Base-by-base conservation (phyloP, 371 early-diverging fungal genomes). In the Haplosporangium sp. region DNA sequence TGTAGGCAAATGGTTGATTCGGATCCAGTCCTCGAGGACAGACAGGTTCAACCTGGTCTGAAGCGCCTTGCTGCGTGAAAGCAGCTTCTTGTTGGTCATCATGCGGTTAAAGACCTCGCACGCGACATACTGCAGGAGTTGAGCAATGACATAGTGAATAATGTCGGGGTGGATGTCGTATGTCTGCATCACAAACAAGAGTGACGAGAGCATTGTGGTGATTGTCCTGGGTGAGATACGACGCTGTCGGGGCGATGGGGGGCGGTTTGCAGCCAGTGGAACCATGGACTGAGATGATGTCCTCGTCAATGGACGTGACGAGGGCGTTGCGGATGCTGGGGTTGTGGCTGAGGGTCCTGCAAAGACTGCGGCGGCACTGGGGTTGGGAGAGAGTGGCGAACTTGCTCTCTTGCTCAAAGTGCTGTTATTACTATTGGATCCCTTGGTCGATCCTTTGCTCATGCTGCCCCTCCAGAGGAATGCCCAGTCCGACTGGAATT, bases 31-130 rank as follows among this genome's bases (percentile, higher is more conserved):
- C 68, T 92, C 93, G 8, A 97, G 46, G 6, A 83, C 84, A 0
- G 92, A 87, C 20, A 96, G 62, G 67, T 96, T 98, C 86, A 95
- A 88, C 9, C 94, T 91, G 5, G 96, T 92, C 80, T 93, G 95
- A 59, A 95, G 83, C 0, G 97, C 97, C 59, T 89, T 90, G 29
- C 91, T 87, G 9, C 96, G 90, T 59, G 91, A 92, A 68, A 93
- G 86, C 61, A 92, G 89, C 54, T 90, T 89, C 64, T 90, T 89
- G 73, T 85, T 88, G 9, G 84, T 82, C 58, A 96, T 76, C 71
- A 98, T 91, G 1, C 90, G 89, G 74, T 96, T 96, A 80, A 96
- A 95, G 23, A 94, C 62, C 70, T 93, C 94, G 62, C 89, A 85
- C 14, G 92, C 87, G 20, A 95, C 67, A 67, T 86, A 92, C 73